phyloP scores from a whole-genome alignment of 768 basidiomycete species.

The Podaxis sp. region DNA sequence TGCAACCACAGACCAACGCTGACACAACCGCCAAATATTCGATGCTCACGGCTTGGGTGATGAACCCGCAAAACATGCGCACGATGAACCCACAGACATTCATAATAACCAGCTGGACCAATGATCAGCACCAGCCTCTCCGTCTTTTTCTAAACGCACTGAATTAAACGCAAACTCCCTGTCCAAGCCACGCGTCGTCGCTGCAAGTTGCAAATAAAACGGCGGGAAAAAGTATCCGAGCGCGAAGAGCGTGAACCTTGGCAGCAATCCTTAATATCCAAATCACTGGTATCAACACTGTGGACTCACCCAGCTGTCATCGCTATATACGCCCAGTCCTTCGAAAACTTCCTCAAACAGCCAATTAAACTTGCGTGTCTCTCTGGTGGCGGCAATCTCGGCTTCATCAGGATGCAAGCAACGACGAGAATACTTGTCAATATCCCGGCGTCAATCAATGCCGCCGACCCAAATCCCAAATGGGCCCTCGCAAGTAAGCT shows the following conservation, averaged over 20 bases:
- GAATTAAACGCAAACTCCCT: constrained; percentile 29
- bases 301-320: constrained; percentile 16
- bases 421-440: constrained; percentile 12
- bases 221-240: constrained; percentile 29
- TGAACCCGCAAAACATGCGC: background rate
- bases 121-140: background rate
- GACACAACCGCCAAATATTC: constrained; percentile 23
- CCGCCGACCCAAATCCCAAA: constrained; percentile 26
- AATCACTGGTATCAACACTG: constrained; percentile 24
- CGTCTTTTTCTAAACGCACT: constrained; percentile 6
- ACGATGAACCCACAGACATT: background rate
- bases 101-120: constrained; percentile 4
- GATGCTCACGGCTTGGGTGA: background rate
- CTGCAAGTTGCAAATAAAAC: constrained; percentile 39
- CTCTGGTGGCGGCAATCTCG: constrained; percentile 26
- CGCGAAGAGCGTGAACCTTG: constrained; percentile 18
- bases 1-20: constrained; percentile 29
- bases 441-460: constrained; percentile 12
- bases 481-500: constrained; percentile 30
- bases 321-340: constrained; percentile 18
- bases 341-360: constrained; percentile 13
- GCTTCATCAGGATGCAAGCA: constrained; percentile 27
- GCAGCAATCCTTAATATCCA: background rate
- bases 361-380: constrained; percentile 14
- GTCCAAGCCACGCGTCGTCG: constrained; percentile 28